These are phyloP conservation scores for Gossypium ekmanianum DNA, from an alignment of 345 rosid species.

Conservation along the genomic window DNA sequence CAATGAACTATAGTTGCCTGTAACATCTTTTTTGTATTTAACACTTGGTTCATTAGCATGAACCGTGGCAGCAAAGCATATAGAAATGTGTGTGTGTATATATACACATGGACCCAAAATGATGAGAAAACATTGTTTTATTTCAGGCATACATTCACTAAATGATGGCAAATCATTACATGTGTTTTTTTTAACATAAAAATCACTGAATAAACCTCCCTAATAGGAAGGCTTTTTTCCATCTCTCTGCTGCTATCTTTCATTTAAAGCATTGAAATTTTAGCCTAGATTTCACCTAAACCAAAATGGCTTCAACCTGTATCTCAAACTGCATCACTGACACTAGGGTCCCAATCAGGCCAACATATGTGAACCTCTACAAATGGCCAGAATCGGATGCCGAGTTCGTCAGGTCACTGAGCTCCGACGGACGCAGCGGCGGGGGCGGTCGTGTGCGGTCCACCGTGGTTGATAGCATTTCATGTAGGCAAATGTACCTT, in stretches of 20 bases:
- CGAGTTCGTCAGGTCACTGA: slow-evolving; percentile 52
- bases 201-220: not conserved
- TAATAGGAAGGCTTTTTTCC: too few species aligned
- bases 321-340: slow-evolving; percentile 76
- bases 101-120: not conserved
- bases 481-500: slow-evolving; percentile 76
- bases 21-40: too few species aligned
- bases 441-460: slow-evolving; percentile 19
- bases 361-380: slow-evolving; percentile 62
- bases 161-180: not conserved
- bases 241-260: not conserved
- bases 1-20: too few species aligned
- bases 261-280: not conserved
- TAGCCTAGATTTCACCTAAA: not conserved
- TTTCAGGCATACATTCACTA: not conserved
- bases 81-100: too few species aligned
- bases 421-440: slow-evolving; percentile 26
- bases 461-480: slow-evolving; percentile 72
- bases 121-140: not conserved
- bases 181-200: not conserved
- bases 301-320: slow-evolving; percentile 61
- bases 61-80: too few species aligned
- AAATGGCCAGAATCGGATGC: slow-evolving; percentile 80
- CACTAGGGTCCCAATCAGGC: slow-evolving; percentile 60
- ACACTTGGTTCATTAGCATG: too few species aligned